Conservation (phyloP, 2,329 filamentous ascomycete genomes). For the Huntiella decipiens region DNA sequence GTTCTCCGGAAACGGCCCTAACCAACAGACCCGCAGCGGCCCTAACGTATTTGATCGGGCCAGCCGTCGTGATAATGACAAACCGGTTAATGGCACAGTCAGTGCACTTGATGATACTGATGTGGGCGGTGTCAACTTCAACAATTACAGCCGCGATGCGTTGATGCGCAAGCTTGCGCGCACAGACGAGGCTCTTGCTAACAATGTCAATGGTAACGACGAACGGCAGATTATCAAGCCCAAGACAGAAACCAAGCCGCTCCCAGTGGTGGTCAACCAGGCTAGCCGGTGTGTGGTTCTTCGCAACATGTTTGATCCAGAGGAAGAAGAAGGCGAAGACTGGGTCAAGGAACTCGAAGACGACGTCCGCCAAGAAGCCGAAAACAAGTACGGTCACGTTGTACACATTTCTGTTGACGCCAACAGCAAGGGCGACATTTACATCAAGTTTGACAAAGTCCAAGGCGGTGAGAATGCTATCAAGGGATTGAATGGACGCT, state of each 20-base stretch:
- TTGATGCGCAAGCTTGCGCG: slow-evolving; percentile 97
- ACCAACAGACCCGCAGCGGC: slow-evolving; percentile 59
- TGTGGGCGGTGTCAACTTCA: slow-evolving; percentile 97
- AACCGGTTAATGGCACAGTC: slow-evolving; percentile 45
- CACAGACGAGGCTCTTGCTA: slow-evolving; percentile 58
- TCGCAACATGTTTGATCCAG: slow-evolving; percentile 85
- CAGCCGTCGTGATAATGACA: slow-evolving; percentile 81
- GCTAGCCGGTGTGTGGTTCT: slow-evolving; percentile 85
- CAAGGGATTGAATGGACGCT: slow-evolving; percentile 90
- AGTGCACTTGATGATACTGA: slow-evolving; percentile 95
- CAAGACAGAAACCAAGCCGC: slow-evolving; percentile 57
- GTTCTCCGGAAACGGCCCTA: slow-evolving; percentile 53
- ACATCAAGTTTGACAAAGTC: slow-evolving; percentile 94
- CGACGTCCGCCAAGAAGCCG: slow-evolving; percentile 82
- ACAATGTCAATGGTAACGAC: slow-evolving; percentile 33
- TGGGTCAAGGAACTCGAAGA: slow-evolving; percentile 92
- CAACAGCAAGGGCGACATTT: slow-evolving; percentile 89
- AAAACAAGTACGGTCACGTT: slow-evolving; percentile 89
- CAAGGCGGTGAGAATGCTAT: slow-evolving; percentile 93
- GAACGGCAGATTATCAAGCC: slow-evolving; percentile 58
- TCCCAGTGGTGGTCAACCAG: slow-evolving; percentile 76
- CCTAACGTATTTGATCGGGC: slow-evolving; percentile 56
- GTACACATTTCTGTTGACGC: slow-evolving; percentile 92
- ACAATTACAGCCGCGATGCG: slow-evolving; percentile 94
- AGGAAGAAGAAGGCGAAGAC: slow-evolving; percentile 70